Conservation (phyloP, 768 basidiomycete species). For the Boletus vinaceobasis region DNA sequence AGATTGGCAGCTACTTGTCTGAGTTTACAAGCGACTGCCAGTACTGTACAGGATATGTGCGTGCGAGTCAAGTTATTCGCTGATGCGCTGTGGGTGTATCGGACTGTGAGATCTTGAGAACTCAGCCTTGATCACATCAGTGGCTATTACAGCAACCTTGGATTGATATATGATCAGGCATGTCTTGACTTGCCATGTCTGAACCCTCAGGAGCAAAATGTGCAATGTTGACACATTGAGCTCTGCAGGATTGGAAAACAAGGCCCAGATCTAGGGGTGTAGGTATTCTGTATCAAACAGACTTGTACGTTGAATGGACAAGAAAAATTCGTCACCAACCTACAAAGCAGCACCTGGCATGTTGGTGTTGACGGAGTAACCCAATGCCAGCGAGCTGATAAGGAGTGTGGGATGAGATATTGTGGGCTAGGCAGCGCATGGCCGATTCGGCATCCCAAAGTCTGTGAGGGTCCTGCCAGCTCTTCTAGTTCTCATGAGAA, state of each 20-base stretch:
- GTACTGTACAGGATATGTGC: neutral
- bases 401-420: neutral
- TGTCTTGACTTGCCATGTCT: no score
- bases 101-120: neutral
- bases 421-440: neutral
- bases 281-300: neutral
- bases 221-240: no score
- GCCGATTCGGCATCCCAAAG: neutral
- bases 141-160: neutral
- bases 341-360: neutral
- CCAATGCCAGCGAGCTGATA: neutral
- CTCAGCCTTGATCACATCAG: neutral
- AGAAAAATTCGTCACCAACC: neutral
- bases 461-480: neutral
- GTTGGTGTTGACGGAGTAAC: neutral
- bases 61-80: neutral
- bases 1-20: neutral
- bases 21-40: neutral
- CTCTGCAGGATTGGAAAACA: neutral
- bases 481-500: neutral
- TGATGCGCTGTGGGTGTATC: neutral
- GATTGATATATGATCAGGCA: no score
- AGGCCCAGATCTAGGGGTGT: neutral
- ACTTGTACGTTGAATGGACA: neutral
- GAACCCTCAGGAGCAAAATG: no score